These are phyloP conservation scores for Ascomycota sp. DNA, from an alignment of 2,329 filamentous ascomycete species.

Conservation along the genomic window DNA sequence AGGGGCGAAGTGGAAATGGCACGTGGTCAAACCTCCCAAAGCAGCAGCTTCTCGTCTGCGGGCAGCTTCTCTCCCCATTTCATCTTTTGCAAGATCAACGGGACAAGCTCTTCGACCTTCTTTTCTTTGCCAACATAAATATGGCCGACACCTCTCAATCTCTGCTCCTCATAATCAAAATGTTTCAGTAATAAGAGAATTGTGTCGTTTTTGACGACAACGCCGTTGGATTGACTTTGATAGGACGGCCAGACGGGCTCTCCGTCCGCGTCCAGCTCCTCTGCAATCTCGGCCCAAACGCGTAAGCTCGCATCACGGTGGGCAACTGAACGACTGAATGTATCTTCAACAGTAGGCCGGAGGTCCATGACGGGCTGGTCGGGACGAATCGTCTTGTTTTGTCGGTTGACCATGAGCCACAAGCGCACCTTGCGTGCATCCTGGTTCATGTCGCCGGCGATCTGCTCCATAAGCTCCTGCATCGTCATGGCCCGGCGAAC, in stretches of 20 bases:
- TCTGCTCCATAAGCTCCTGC: conserved; percentile 47
- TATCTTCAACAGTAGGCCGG: conserved; percentile 58
- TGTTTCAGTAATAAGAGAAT: conserved; percentile 85
- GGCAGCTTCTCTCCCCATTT: conserved; percentile 60
- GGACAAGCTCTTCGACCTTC: conserved; percentile 68
- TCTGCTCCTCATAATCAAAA: conserved; percentile 64
- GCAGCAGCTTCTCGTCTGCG: conserved; percentile 36
- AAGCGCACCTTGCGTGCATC: conserved; percentile 55
- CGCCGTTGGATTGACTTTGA: conserved; percentile 33
- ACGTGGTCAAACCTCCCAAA: conserved; percentile 46
- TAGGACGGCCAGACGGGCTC: conserved; percentile 51
- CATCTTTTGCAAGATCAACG: conserved; percentile 64
- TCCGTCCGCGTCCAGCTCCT: conserved; percentile 45
- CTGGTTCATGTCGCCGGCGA: conserved; percentile 50
- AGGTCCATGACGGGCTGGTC: conserved; percentile 69
- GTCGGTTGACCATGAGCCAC: conserved; percentile 96
- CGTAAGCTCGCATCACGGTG: conserved; percentile 54
- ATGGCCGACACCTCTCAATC: conserved; percentile 56
- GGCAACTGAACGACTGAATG: conserved; percentile 28
- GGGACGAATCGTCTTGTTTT: conserved; percentile 89
- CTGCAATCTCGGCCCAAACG: conserved; percentile 68
- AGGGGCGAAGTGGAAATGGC: background rate
- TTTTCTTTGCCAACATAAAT: conserved; percentile 76
- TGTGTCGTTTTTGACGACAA: conserved; percentile 35
- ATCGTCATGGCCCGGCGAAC: conserved; percentile 58